phyloP scores from a whole-genome alignment of 1,284 basidiomycete genomes.

The Pterula multifida region DNA sequence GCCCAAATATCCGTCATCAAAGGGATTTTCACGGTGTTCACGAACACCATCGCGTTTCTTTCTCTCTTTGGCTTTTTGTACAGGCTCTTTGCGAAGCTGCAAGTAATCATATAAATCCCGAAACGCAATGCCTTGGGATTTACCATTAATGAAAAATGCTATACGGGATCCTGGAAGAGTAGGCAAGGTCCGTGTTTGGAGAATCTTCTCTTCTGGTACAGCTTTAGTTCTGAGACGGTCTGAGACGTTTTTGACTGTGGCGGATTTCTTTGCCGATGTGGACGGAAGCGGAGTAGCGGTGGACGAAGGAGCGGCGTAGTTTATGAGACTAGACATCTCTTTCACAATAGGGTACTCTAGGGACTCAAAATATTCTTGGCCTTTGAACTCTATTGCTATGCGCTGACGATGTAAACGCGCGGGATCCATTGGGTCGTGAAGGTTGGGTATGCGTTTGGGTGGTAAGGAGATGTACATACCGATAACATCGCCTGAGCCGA shows the following conservation, averaged over 20 bases:
- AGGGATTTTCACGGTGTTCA: conserved; percentile 70
- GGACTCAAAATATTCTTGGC: conserved; percentile 94
- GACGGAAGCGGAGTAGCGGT: conserved; percentile 47
- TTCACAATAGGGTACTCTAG: conserved; percentile 86
- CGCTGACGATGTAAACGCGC: conserved; percentile 75
- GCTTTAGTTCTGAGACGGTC: conserved; percentile 25
- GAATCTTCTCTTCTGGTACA: conserved; percentile 15
- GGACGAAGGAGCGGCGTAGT: conserved; percentile 48
- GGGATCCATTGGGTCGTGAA: conserved; percentile 55
- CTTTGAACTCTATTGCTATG: conserved; percentile 89
- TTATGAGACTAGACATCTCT: conserved; percentile 87
- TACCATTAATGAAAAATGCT: conserved; percentile 89
- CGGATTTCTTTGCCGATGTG: conserved; percentile 46
- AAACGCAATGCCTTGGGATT: conserved; percentile 79
- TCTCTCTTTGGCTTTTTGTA: conserved; percentile 42
- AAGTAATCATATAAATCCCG: conserved; percentile 85
- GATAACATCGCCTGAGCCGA: conserved; percentile 78
- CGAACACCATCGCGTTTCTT: conserved; percentile 53
- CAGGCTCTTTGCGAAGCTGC: conserved; percentile 58
- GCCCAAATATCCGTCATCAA: conserved; percentile 91
- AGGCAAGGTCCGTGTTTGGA: conserved; percentile 54
- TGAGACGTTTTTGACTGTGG: conserved; percentile 54
- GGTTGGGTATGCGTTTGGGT: conserved; percentile 39
- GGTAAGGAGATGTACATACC: conserved; percentile 93
- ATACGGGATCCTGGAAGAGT: conserved; percentile 66